Conservation (phyloP, 495 filamentous ascomycete genomes). For the Gamarada debralockiae region DNA sequence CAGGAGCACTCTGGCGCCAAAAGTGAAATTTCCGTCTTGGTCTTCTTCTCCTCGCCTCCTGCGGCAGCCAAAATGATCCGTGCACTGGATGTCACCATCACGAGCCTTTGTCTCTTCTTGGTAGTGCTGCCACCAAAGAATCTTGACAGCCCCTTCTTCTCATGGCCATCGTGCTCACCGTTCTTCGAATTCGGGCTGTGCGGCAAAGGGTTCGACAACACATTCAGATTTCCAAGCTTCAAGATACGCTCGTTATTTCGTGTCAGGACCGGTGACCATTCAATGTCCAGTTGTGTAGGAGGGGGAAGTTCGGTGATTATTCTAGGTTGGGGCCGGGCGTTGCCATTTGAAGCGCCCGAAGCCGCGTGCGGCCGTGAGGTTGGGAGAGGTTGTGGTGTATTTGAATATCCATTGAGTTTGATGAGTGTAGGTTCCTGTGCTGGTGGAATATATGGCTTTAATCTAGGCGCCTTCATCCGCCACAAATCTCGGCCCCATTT, state of each 20-base stretch:
- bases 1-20: slow-evolving; percentile 68
- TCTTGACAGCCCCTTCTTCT: slow-evolving; percentile 78
- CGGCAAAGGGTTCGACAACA: slow-evolving; percentile 70
- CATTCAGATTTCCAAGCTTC: slow-evolving; percentile 86
- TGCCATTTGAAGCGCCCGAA: slow-evolving; percentile 35
- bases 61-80: slow-evolving; percentile 88
- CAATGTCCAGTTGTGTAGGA: slow-evolving; percentile 94
- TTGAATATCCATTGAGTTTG: slow-evolving; percentile 63
- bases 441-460: slow-evolving; percentile 83
- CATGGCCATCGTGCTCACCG: slow-evolving; percentile 45
- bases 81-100: slow-evolving; percentile 92
- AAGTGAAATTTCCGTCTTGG: slow-evolving; percentile 85
- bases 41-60: slow-evolving; percentile 92
- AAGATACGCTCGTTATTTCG: slow-evolving; percentile 89
- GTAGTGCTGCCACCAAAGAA: slow-evolving; percentile 86
- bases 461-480: slow-evolving; percentile 84
- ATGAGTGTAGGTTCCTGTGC: slow-evolving; percentile 71
- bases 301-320: slow-evolving; percentile 95
- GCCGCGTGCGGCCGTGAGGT: slow-evolving; percentile 36
- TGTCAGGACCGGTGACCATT: slow-evolving; percentile 96
- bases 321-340: slow-evolving; percentile 60
- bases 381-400: slow-evolving; percentile 45
- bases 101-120: slow-evolving; percentile 90
- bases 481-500: slow-evolving; percentile 81
- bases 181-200: slow-evolving; percentile 62